Percentiles rank a stretch among this genome's conserved stretches.
phyloP scores from a whole-genome alignment of 768 basidiomycete species.

The Agaricus subrufescens region DNA sequence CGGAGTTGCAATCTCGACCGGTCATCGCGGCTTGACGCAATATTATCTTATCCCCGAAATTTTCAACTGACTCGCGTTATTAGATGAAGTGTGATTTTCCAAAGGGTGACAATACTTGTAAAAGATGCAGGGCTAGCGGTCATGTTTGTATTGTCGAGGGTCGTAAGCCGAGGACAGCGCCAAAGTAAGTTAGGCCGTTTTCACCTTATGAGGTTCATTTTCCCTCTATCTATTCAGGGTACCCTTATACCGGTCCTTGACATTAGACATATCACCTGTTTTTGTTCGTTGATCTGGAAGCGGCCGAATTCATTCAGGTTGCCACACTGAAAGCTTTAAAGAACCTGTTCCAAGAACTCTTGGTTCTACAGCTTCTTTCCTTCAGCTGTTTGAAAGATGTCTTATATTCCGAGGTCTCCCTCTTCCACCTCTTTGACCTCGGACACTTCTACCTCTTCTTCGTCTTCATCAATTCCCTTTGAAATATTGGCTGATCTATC shows the following conservation, averaged over 20 bases:
- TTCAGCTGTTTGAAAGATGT: slow-evolving; percentile 7
- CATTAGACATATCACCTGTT: slow-evolving; percentile 3
- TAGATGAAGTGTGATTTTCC: slow-evolving; percentile 90
- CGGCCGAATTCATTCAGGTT: background rate
- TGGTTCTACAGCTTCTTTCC: background rate
- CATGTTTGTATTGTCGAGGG: slow-evolving; percentile 83
- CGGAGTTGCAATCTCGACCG: background rate
- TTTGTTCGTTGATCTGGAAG: slow-evolving; percentile 1
- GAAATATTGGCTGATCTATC: slow-evolving; percentile 34
- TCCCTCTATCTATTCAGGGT: slow-evolving; percentile 3
- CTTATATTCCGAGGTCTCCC: background rate
- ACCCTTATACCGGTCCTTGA: slow-evolving; percentile 6
- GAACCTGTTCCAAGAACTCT: background rate
- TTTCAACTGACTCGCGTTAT: slow-evolving; percentile 14
- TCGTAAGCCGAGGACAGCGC: slow-evolving; percentile 69
- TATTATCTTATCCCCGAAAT: background rate
- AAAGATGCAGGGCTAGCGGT: slow-evolving; percentile 65
- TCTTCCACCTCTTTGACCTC: slow-evolving; percentile 10
- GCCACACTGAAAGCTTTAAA: background rate
- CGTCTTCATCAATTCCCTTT: slow-evolving; percentile 11
- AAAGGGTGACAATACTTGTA: slow-evolving; percentile 67
- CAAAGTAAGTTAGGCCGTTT: slow-evolving; percentile 60
- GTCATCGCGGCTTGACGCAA: background rate
- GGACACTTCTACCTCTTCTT: background rate
- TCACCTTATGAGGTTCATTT: slow-evolving; percentile 6